These are phyloP conservation scores for Fusarium coicis DNA, from an alignment of 2,329 filamentous ascomycete genomes.

Conservation along the genomic window DNA sequence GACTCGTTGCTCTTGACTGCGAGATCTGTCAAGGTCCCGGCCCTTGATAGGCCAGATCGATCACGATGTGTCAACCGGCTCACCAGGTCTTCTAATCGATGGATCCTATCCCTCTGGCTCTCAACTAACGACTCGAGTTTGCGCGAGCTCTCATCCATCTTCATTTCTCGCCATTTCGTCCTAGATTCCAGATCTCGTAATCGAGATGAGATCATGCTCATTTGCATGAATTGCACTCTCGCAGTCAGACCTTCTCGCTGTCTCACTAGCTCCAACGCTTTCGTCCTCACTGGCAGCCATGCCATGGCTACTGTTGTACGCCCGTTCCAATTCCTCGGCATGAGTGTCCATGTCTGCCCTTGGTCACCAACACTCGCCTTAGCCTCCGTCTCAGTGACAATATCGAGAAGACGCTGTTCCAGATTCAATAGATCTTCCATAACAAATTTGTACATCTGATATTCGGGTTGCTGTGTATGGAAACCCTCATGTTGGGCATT, in stretches of 20 bases:
- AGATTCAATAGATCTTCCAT: slow-evolving; percentile 59
- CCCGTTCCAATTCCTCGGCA: slow-evolving; percentile 53
- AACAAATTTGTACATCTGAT: slow-evolving; percentile 60
- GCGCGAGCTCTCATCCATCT: slow-evolving; percentile 44
- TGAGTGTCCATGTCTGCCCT: slow-evolving; percentile 51
- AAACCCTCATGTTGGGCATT: slow-evolving; percentile 41
- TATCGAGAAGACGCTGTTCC: slow-evolving; percentile 56
- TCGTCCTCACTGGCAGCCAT: slow-evolving; percentile 57
- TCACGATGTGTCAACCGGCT: slow-evolving; percentile 19
- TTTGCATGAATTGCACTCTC: slow-evolving; percentile 60
- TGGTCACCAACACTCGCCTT: slow-evolving; percentile 36
- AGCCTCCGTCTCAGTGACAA: slow-evolving; percentile 56
- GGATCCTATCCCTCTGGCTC: slow-evolving; percentile 41
- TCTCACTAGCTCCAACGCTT: slow-evolving; percentile 57
- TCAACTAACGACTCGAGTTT: slow-evolving; percentile 41
- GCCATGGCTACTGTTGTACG: slow-evolving; percentile 54
- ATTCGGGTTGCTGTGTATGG: slow-evolving; percentile 48
- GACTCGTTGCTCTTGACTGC: slow-evolving; percentile 19
- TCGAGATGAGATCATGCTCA: slow-evolving; percentile 59
- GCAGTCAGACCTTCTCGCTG: slow-evolving; percentile 58
- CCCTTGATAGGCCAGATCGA: slow-evolving; percentile 19
- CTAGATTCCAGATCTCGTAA: slow-evolving; percentile 51
- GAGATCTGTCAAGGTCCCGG: slow-evolving; percentile 20
- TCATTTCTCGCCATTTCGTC: slow-evolving; percentile 46
- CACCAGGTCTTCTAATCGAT: slow-evolving; percentile 35